phyloP scores from a whole-genome alignment of 495 filamentous ascomycete genomes.

The Penicillium alfredii region DNA sequence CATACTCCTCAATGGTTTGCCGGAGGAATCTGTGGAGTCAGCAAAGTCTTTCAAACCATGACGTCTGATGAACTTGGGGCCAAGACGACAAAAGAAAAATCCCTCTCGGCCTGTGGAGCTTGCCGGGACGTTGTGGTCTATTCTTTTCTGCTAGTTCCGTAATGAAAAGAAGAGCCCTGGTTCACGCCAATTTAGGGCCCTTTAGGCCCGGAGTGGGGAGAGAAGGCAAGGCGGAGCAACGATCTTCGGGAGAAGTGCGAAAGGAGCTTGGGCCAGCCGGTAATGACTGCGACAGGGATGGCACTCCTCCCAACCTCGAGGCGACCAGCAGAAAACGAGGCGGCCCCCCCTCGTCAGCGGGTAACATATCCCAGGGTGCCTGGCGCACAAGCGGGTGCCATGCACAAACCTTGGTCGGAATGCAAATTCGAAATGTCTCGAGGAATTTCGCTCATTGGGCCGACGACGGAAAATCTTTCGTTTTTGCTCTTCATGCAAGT shows the following conservation, averaged over 20 bases:
- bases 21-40: constrained; percentile 63
- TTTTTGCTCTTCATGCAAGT: constrained; percentile 26
- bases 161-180: no score
- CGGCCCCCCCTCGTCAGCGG: constrained; percentile 6
- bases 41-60: constrained; percentile 19
- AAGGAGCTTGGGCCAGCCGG: constrained; percentile 36
- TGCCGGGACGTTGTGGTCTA: constrained; percentile 9
- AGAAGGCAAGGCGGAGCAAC: constrained; percentile 25
- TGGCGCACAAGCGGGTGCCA: constrained; percentile 25
- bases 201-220: constrained; percentile 20
- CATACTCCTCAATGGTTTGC: constrained; percentile 55
- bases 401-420: constrained; percentile 27
- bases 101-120: constrained; percentile 21
- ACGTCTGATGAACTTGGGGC: constrained; percentile 11
- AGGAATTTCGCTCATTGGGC: constrained; percentile 39
- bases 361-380: constrained; percentile 22
- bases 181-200: constrained; percentile 11
- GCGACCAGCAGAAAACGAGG: constrained; percentile 8
- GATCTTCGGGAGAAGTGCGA: constrained; percentile 19
- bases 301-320: constrained; percentile 6
- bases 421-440: constrained; percentile 24
- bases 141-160: no score
- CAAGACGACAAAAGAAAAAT: constrained; percentile 9
- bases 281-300: constrained; percentile 16
- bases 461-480: constrained; percentile 19